phyloP scores from a whole-genome alignment of 2,329 filamentous ascomycete genomes.

The Fusarium chaquense region DNA sequence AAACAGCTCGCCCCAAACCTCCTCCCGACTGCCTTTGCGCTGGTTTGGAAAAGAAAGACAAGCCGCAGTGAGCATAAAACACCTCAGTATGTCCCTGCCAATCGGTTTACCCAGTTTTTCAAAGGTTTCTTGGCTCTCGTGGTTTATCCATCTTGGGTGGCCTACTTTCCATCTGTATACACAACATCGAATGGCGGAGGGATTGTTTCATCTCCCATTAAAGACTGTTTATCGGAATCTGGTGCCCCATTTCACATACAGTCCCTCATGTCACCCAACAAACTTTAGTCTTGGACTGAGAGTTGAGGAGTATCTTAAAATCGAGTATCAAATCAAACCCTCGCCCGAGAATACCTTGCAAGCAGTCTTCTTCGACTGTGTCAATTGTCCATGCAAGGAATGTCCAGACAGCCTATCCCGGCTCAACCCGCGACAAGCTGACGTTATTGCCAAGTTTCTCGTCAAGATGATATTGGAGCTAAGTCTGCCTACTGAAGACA shows the following conservation, averaged over 20 bases:
- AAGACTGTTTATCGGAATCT: neutral
- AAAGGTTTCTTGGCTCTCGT: neutral
- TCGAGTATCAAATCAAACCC: fast-evolving
- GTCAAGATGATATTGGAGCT: neutral
- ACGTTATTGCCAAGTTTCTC: neutral
- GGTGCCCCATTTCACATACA: neutral
- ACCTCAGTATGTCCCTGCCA: neutral
- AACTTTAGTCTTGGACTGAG: neutral
- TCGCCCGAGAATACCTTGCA: fast-evolving
- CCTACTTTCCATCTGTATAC: conserved; percentile 1
- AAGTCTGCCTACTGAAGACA: neutral
- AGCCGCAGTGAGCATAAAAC: no score
- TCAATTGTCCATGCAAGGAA: neutral
- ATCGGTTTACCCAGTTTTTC: neutral
- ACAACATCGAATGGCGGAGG: conserved; percentile 1
- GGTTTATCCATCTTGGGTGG: neutral
- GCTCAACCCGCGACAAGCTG: neutral
- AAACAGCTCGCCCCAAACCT: conserved; percentile 8
- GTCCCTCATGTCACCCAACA: fast-evolving
- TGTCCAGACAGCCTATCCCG: neutral
- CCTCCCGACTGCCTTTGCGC: neutral
- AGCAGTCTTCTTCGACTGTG: neutral
- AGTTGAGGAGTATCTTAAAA: neutral
- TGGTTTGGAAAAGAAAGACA: no score
- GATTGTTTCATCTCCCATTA: neutral